These are phyloP conservation scores for Monilinia vaccinii-corymbosi DNA, from an alignment of 2,329 filamentous ascomycete genomes.

Conservation along the genomic window DNA sequence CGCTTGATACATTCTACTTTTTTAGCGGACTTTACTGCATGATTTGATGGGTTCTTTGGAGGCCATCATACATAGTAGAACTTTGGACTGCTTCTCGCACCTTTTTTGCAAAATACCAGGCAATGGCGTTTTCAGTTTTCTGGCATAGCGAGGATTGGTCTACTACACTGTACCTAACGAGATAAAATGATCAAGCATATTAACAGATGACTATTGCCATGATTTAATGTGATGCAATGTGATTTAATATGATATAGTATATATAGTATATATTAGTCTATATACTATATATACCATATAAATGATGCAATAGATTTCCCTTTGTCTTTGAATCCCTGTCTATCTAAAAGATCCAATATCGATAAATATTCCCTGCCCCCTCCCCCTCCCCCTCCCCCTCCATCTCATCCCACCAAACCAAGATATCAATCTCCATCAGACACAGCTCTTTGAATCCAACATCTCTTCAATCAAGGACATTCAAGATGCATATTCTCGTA, in stretches of 20 bases:
- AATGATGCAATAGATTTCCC: neutral
- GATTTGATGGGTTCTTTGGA: neutral
- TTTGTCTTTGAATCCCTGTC: neutral
- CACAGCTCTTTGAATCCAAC: neutral
- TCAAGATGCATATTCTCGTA: constrained; percentile 43
- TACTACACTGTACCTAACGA: constrained; percentile 7
- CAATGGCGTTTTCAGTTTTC: constrained; percentile 6
- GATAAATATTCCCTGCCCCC: constrained; percentile 8
- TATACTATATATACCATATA: no score
- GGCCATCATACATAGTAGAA: neutral
- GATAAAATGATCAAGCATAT: neutral
- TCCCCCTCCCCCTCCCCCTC: no score
- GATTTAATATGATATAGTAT: neutral
- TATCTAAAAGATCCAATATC: constrained; percentile 4
- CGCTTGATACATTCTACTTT: constrained; percentile 3
- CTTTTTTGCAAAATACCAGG: constrained; percentile 8
- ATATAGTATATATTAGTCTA: neutral
- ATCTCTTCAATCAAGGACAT: neutral
- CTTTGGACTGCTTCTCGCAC: neutral
- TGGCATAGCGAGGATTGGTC: constrained; percentile 7
- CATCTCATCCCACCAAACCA: constrained; percentile 1
- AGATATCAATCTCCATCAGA: neutral
- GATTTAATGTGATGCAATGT: neutral
- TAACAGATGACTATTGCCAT: neutral
- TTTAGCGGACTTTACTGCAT: neutral